Percentiles rank a stretch among this genome's conserved stretches.
Evolutionary conservation across 179 eudicot genomes (phyloP).

Genomic region (Patellifolia procumbens): DNA sequence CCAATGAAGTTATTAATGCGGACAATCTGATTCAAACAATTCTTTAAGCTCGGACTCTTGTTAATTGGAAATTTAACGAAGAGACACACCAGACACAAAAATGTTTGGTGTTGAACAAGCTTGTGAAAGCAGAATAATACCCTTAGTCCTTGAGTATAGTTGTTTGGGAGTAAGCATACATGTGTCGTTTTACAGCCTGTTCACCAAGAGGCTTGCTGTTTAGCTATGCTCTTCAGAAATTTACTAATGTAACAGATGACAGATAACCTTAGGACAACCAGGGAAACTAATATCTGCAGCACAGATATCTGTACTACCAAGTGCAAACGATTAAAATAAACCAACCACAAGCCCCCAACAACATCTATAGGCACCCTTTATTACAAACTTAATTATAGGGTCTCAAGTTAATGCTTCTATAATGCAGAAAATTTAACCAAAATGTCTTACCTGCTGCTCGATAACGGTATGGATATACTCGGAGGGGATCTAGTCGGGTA

Average conservation of each 20-base stretch:
- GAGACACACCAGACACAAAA: no score
- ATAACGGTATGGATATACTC: conserved; percentile 94
- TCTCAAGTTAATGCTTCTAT: not conserved
- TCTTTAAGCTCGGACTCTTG: no score
- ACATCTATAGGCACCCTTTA: not conserved
- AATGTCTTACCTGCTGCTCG: conserved; percentile 90
- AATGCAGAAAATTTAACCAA: not conserved
- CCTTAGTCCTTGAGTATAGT: no score
- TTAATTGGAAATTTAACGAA: no score
- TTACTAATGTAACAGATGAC: not conserved
- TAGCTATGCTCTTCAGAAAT: not conserved
- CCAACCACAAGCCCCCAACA: not conserved
- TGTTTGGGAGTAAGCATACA: no score
- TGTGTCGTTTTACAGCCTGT: no score
- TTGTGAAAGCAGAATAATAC: no score
- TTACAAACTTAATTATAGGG: not conserved
- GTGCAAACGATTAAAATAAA: not conserved
- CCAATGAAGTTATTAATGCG: no score
- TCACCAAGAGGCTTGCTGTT: no score
- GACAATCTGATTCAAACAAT: no score
- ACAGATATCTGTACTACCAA: not conserved
- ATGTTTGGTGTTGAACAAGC: no score
- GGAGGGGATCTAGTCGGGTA: conserved; percentile 84
- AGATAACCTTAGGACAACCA: not conserved
- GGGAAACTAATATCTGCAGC: not conserved